phyloP scores from a whole-genome alignment of 306 rosid species.

The Glycine tomentella region DNA sequence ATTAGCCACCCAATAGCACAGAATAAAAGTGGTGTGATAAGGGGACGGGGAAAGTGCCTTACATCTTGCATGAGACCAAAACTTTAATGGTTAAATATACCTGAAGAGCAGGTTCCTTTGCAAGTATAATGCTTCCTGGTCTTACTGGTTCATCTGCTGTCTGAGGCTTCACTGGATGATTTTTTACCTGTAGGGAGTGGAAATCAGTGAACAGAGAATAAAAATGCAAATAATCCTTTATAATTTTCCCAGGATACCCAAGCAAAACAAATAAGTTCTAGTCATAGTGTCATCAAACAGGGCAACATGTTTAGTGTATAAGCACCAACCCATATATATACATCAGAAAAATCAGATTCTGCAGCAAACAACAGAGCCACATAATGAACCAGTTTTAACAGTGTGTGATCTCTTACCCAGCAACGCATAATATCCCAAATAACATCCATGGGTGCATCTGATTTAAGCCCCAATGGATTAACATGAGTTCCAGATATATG shows the following conservation, averaged over 20 bases:
- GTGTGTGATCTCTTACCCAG: slow-evolving; percentile 68
- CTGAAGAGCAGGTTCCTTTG: slow-evolving; percentile 92
- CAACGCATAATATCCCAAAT: slow-evolving; percentile 99
- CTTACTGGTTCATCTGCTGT: slow-evolving; percentile 84
- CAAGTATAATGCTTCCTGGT: slow-evolving; percentile 87
- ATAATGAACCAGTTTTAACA: not conserved
- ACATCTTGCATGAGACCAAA: not conserved
- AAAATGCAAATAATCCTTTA: not conserved
- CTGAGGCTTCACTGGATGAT: slow-evolving; percentile 94
- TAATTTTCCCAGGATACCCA: not conserved
- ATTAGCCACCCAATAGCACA: too few relatives aligned
- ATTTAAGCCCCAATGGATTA: slow-evolving; percentile 88
- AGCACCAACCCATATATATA: not conserved
- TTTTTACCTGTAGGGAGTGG: slow-evolving; percentile 68
- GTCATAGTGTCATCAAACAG: not conserved
- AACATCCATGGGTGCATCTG: slow-evolving; percentile 95
- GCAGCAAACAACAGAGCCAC: not conserved
- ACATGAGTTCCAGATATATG: slow-evolving; percentile 96
- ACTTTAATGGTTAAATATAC: slow-evolving; percentile 55
- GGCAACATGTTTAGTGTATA: not conserved
- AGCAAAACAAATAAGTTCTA: not conserved
- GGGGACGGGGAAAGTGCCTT: too few relatives aligned
- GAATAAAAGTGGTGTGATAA: too few relatives aligned
- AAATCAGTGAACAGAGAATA: slow-evolving; percentile 9
- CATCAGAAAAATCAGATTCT: not conserved